Conservation (phyloP, 2,329 filamentous ascomycete genomes). For the Paraconiothyrium sp. region DNA sequence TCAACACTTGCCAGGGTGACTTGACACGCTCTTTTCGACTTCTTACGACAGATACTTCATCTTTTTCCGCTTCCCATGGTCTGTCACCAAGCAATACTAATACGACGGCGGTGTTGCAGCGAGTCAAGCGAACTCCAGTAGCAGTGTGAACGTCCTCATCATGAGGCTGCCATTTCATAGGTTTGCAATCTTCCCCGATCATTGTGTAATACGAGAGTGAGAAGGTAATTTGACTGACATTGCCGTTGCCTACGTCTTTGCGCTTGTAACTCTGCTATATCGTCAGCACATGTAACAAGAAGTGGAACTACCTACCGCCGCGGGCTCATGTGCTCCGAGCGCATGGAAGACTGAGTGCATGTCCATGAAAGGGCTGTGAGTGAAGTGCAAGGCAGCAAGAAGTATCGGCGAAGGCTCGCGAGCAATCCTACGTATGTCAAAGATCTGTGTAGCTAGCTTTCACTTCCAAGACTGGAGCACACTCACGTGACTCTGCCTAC, state of each 20-base stretch:
- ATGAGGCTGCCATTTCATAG: constrained; percentile 68
- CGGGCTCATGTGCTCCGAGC: constrained; percentile 60
- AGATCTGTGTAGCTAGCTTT: background rate
- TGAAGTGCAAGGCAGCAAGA: constrained; percentile 67
- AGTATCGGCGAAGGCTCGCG: constrained; percentile 69
- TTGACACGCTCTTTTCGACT: constrained; percentile 48
- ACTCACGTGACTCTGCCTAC: background rate
- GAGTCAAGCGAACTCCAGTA: constrained; percentile 67
- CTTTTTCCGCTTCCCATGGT: background rate
- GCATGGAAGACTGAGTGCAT: constrained; percentile 61
- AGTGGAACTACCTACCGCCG: constrained; percentile 57
- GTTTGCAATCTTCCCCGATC: constrained; percentile 63
- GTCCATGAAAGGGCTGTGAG: constrained; percentile 67
- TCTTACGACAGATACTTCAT: constrained; percentile 47
- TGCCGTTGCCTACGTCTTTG: constrained; percentile 57
- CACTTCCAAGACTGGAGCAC: background rate
- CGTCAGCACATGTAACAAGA: constrained; percentile 44
- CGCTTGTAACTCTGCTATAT: constrained; percentile 57
- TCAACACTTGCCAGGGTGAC: constrained; percentile 8
- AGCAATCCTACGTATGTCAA: constrained; percentile 38
- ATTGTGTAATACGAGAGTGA: constrained; percentile 72
- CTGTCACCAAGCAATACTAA: constrained; percentile 64
- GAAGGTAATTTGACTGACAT: constrained; percentile 58
- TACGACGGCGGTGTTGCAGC: constrained; percentile 68
- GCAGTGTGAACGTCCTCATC: constrained; percentile 56